Evolutionary conservation across 2,329 filamentous ascomycete genomes (phyloP), one percentile per base, ranked within the genome.

Genomic region (Blastomyces parvus): DNA sequence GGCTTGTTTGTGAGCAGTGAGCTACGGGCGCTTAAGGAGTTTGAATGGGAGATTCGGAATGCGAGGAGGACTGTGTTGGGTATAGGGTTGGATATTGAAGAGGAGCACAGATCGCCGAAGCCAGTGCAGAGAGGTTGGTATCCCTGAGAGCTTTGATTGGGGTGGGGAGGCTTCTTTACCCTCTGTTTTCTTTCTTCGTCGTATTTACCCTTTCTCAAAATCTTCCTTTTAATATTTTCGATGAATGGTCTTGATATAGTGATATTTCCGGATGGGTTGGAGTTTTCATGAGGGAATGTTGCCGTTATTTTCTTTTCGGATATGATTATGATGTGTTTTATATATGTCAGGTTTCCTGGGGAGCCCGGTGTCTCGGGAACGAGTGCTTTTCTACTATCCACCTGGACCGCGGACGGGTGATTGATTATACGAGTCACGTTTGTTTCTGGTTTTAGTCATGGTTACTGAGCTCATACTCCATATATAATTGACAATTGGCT

Each of bases 1-100:
- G 83, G 94, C 0, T 75, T 97, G 59, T 99, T 99, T 74, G 88
- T 96, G 64, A 87, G 88, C 13, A 86, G 86, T 65, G 94, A 99
- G 78, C 77, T 97, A 64, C 83, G 91, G 64, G 87, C 88, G 3
- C 78, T 99, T 62, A 87, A 86, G 70, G 94, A 99, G 78, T 97
- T 97, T 77, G 86, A 94, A 73, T 97, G 91, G 89, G 94, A 99
- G 76, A 87, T 97, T 33, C 79, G 79, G 60, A 92, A 89, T 72
- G 87, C 88, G 14, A 86, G 74, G 65, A 66, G 69, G 50, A 61
- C 66, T 64, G 62, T 63, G 42, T 59, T 68, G 56, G 65, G 65
- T 3, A 57, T 67, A 42, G 67, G 66, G 3, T 61, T 67, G 22
- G 66, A 68, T 65, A 66, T 68, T 58, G 67, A 68, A 56, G 38